These are phyloP conservation scores for Penicillium simplicissimum DNA, from an alignment of 495 filamentous ascomycete species.

Conservation along the genomic window DNA sequence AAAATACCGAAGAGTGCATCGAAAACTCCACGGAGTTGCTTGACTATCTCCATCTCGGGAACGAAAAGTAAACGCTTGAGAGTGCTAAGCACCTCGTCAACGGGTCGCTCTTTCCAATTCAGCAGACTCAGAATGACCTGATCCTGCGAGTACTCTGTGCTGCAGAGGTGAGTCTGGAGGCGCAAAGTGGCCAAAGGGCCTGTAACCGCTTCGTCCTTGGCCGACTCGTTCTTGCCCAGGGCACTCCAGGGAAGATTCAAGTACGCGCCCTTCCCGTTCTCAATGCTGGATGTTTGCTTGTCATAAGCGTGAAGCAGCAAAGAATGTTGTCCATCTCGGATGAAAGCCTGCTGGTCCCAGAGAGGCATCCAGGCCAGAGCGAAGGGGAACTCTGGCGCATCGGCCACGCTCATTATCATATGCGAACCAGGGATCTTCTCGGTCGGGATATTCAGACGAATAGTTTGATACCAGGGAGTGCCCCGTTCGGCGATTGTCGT, in stretches of 20 bases:
- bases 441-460: conserved; percentile 76
- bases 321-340: conserved; percentile 80
- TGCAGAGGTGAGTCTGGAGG: conserved; percentile 88
- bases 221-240: conserved; percentile 61
- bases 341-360: conserved; percentile 90
- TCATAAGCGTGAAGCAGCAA: conserved; percentile 87
- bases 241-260: conserved; percentile 77
- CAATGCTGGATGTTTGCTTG: conserved; percentile 69
- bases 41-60: conserved; percentile 96
- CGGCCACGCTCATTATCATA: conserved; percentile 83
- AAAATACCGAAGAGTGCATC: conserved; percentile 90
- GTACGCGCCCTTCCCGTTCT: conserved; percentile 75
- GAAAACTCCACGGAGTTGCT: conserved; percentile 85
- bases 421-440: conserved; percentile 83
- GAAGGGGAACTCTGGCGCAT: conserved; percentile 82
- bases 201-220: conserved; percentile 71
- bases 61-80: conserved; percentile 88
- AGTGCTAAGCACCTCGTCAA: conserved; percentile 67
- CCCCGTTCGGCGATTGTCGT: conserved; percentile 77
- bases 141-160: conserved; percentile 93
- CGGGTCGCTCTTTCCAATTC: conserved; percentile 77
- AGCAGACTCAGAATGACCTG: conserved; percentile 80
- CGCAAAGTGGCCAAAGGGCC: conserved; percentile 74
- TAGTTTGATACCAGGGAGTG: conserved; percentile 81
- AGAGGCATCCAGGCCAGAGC: conserved; percentile 91